These are phyloP conservation scores for Phytophthora quininea DNA, from an alignment of 352 stramenopile genomes.

Conservation along the genomic window DNA sequence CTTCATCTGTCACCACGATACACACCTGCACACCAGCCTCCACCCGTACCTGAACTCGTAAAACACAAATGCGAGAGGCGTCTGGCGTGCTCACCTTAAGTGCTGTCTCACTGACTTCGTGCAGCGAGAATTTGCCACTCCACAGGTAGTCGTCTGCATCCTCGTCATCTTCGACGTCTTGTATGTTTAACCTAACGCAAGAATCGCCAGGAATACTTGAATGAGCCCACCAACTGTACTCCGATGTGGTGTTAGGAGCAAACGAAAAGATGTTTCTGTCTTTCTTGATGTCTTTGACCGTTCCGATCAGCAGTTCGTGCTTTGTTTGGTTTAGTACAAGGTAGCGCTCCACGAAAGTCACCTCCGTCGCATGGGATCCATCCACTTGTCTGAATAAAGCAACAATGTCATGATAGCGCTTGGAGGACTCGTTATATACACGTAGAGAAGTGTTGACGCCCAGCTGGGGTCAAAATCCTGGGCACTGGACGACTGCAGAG, in stretches of 20 bases:
- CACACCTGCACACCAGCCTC: constrained; percentile 77
- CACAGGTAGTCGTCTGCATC: constrained; percentile 57
- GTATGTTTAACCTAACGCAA: constrained; percentile 72
- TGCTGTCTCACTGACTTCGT: constrained; percentile 85
- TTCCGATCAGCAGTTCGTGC: constrained; percentile 53
- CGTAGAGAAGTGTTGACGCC: constrained; percentile 71
- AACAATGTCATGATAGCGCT: constrained; percentile 81
- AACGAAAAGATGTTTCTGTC: constrained; percentile 31
- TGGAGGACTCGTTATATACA: constrained; percentile 72
- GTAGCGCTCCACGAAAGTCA: constrained; percentile 85
- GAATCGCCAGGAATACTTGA: constrained; percentile 58
- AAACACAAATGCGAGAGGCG: constrained; percentile 75
- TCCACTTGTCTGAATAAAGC: constrained; percentile 74
- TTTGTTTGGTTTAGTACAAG: constrained; percentile 78
- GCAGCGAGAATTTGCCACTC: constrained; percentile 83
- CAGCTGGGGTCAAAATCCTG: constrained; percentile 64
- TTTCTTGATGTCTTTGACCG: constrained; percentile 49
- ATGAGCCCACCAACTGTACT: constrained; percentile 75
- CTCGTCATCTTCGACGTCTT: constrained; percentile 13
- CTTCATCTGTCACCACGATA: constrained; percentile 75
- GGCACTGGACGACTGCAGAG: constrained; percentile 49
- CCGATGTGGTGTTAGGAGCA: constrained; percentile 49
- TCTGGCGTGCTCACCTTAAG: constrained; percentile 88
- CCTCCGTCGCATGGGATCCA: constrained; percentile 63
- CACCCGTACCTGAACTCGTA: constrained; percentile 81